Percentiles rank a stretch among this genome's conserved stretches.
These are phyloP conservation scores for Candida sanyaensis DNA, from an alignment of 1,139 yeast genomes.

Conservation along the genomic window DNA sequence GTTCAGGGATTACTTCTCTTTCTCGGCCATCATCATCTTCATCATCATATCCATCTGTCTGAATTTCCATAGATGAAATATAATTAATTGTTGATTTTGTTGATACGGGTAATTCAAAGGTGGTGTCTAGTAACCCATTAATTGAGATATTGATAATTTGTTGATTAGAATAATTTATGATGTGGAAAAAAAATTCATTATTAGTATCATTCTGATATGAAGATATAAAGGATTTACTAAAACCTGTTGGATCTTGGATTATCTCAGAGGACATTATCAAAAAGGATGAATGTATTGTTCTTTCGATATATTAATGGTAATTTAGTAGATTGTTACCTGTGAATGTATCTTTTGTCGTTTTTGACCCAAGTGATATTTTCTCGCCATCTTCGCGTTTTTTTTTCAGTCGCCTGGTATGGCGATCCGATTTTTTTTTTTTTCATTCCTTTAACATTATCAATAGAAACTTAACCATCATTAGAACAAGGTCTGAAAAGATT, in stretches of 20 bases:
- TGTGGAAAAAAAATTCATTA: constrained; percentile 33
- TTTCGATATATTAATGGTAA: too few species aligned
- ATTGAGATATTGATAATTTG: constrained; percentile 37
- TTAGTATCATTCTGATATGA: constrained; percentile 18
- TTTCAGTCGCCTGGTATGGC: too few species aligned
- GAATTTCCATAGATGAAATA: constrained; percentile 18
- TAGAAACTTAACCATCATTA: neutral
- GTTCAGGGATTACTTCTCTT: constrained; percentile 29
- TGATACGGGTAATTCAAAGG: constrained; percentile 43
- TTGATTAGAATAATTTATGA: constrained; percentile 36
- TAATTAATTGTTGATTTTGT: constrained; percentile 31
- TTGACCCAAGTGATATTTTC: too few species aligned
- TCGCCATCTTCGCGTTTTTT: too few species aligned
- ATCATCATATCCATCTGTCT: constrained; percentile 1
- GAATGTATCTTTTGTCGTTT: too few species aligned
- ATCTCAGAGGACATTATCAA: constrained; percentile 8
- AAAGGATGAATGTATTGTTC: neutral
- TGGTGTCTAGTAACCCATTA: constrained; percentile 44
- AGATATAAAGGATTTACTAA: constrained; percentile 20
- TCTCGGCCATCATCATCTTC: constrained; percentile 14
- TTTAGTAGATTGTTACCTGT: too few species aligned
- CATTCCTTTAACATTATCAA: neutral
- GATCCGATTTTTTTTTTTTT: too few species aligned
- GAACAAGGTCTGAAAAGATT: neutral
- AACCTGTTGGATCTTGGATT: constrained; percentile 21